phyloP scores from a whole-genome alignment of 352 stramenopile genomes.

The Globisporangium middletonii region DNA sequence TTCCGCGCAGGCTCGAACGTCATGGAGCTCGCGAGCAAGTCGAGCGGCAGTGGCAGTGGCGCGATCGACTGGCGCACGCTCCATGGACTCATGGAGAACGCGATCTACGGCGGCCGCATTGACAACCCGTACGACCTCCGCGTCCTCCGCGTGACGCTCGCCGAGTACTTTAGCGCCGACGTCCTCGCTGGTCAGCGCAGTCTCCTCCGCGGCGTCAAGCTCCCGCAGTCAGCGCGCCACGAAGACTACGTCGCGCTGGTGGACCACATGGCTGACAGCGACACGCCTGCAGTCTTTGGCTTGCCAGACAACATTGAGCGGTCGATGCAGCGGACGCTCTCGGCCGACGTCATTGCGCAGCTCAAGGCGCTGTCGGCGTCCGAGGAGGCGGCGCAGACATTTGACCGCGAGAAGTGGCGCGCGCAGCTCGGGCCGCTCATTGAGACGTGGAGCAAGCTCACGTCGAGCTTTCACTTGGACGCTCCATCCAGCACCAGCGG shows the following conservation, averaged over 20 bases:
- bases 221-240: constrained; percentile 56
- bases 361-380: constrained; percentile 80
- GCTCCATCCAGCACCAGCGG: not conserved
- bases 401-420: constrained; percentile 90
- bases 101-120: constrained; percentile 93
- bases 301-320: constrained; percentile 94
- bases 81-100: constrained; percentile 93
- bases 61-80: constrained; percentile 89
- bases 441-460: constrained; percentile 87
- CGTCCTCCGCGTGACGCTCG: constrained; percentile 86
- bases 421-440: constrained; percentile 86
- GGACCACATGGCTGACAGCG: constrained; percentile 60
- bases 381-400: constrained; percentile 54
- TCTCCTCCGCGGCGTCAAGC: constrained; percentile 60
- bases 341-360: constrained; percentile 76
- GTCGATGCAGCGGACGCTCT: constrained; percentile 89
- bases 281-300: constrained; percentile 85
- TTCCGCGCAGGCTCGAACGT: constrained; percentile 90
- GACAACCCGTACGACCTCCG: constrained; percentile 92
- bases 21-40: constrained; percentile 74
- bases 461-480: constrained; percentile 50
- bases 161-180: constrained; percentile 82
- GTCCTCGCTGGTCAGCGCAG: constrained; percentile 59
- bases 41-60: constrained; percentile 8
- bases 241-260: constrained; percentile 70